A percentile compares a stretch with the other conserved stretches of the same genome.
These are phyloP conservation scores for Backusella liffmaniae DNA, from an alignment of 192 early-diverging fungal species.

Conservation along the genomic window DNA sequence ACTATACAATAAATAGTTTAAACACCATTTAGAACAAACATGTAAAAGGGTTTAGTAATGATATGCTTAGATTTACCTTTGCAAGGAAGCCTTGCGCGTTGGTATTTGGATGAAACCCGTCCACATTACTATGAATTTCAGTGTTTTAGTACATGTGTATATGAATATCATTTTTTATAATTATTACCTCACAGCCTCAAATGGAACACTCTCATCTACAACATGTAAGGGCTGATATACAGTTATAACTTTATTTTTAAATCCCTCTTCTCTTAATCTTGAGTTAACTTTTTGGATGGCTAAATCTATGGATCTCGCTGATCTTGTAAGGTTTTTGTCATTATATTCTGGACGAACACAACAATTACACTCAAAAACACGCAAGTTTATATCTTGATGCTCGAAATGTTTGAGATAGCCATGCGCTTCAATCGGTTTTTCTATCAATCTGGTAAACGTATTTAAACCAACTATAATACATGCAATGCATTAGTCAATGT, in stretches of 20 bases:
- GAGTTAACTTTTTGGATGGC: not conserved
- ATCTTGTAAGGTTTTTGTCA: not conserved
- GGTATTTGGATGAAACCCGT: constrained; percentile 10
- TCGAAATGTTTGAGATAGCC: not conserved
- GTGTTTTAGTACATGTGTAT: not conserved
- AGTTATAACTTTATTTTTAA: not conserved
- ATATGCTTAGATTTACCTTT: not conserved
- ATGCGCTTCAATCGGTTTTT: not conserved
- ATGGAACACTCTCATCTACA: not conserved
- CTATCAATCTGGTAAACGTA: not conserved
- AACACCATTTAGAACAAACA: not conserved
- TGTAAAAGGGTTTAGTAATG: not conserved
- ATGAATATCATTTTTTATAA: not conserved
- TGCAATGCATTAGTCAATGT: not conserved
- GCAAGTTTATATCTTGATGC: not conserved
- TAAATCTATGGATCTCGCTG: not conserved
- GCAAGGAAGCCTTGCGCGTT: not conserved
- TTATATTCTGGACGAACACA: not conserved
- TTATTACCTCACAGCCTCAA: constrained; percentile 1
- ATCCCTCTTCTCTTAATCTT: not conserved
- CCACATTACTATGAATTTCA: constrained; percentile 3
- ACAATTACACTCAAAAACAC: not conserved
- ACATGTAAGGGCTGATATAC: constrained; percentile 1
- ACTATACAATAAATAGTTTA: not conserved
- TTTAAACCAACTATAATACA: not conserved